Base-by-base conservation (phyloP, 257 asterid species). In the Ajuga chamaepitys region DNA sequence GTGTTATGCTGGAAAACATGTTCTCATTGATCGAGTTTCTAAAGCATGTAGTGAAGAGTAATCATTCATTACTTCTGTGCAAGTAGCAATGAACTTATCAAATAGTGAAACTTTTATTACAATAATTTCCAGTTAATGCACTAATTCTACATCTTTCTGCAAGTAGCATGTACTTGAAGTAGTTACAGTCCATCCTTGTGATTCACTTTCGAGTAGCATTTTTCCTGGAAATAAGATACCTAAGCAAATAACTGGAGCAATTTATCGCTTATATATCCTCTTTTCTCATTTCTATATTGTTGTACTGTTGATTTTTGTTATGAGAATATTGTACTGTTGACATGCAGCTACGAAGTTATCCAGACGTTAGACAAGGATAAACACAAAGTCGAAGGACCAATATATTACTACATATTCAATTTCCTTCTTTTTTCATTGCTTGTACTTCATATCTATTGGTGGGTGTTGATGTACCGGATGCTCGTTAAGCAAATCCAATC, bases 391-490 rank as follows among this genome's bases (percentile, higher is more conserved):
- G 88, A 82, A 45, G 99, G 99, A 59, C 95, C 99, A 34, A 69
- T 94, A 67, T 86, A 83, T 74, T 94, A 94, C 79, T 94, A 94
- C 74, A 22, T 90, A 60, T 94, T 94, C 83, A 94, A 94, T 83
- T 72, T 86, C 69, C 95, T 94, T 72, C 93, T 94, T 25, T 88
- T 80, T 77, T 79, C 89, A 51, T 79, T 94, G 78, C 95, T 94
- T 42, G 96, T 94, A 70, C 96, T 94, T 69, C 93, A 94, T 69
- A 75, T 94, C 64, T 94, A 94, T 63, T 94, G 99, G 99, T 90
- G 99, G 99, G 86, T 90, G 62, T 82, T 94, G 82, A 94, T 94
- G 74, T 94, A 71, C 70, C 91, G 99, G 61, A 94, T 94, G 98
- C 98, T 94, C 44, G 95, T 88, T 74, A 83, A 75, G 78, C 99